Evolutionary conservation across 345 rosid genomes (phyloP), one percentile per base, ranked within the genome.

Genomic region (Citrus sinensis): DNA sequence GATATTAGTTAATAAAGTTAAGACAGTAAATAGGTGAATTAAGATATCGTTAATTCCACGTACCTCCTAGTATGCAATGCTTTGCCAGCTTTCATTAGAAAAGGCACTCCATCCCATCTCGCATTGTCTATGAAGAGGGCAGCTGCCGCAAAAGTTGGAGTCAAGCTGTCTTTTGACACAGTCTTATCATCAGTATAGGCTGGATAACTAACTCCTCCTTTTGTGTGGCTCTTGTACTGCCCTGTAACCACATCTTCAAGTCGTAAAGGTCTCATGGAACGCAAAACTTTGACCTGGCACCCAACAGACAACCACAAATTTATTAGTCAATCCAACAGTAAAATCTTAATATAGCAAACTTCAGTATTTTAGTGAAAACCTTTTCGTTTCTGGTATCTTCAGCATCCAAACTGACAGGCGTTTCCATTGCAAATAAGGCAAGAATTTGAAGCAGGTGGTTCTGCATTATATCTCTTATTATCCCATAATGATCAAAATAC

Each of bases 101-200:
- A 96, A 58, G 99, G 99, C 59, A 96, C 99, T 3, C 99, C 99
- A 55, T 92, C 98, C 99, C 99, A 96, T 90, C 99, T 91, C 6
- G 99, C 98, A 62, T 96, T 96, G 78, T 96, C 90, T 19, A 96
- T 92, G 85, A 96, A 96, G 67, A 96, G 91, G 20, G 99, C 97
- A 71, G 99, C 98, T n/a, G 99, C 98, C 2, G 98, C 98, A 89
- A 96, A 96, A 73, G 99, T 96, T 1, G 99, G 98, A 54, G 99
- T 96, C 77, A 91, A 78, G 82, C 99, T 96, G 76, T 78, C 97
- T 73, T 89, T 92, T 2, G 97, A 97, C 67, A 96, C 98, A 6
- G 99, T 94, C 65, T 88, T 89, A 82, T 96, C 99, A 76, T 96
- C 98, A 1, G 89, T 92, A 82, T 96, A 96, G 54, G 87, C 94